Base-by-base conservation (phyloP, 306 rosid species). In the Prunus mume region DNA sequence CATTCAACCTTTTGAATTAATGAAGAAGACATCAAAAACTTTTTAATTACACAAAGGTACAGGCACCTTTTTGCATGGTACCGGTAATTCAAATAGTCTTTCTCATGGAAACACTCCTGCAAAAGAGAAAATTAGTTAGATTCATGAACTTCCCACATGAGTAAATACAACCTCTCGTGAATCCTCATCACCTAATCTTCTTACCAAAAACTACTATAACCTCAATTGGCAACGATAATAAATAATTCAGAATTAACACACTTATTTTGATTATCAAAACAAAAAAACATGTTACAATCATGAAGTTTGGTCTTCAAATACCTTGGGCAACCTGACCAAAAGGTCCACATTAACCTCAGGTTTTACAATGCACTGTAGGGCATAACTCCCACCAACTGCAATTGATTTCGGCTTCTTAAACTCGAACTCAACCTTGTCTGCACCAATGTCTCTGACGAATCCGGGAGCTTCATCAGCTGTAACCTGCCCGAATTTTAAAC, bases 71-170 rank as follows among this genome's bases (percentile, higher is more conserved):
- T 95, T 20, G 87, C 97, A 78, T 92, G 90, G 74, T 95, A 95
- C 55, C 97, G 84, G 72, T 92, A 86, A 86, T 95, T 95, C 75
- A 95, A 84, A 84, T 95, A 95, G 76, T 95, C 98, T 81, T 95
- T 95, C 92, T 90, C 97, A 5, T 78, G 93, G 77, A 95, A 92
- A 81, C 97, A 89, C 78, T 89, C 97, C 99, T 95, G 83, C 70
- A 78, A 80, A 67, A 68, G 64, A 65, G 80, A 11, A 24, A 79
- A 46, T 49, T 50, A 61, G 28, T 46, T 63, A 45, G 8, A 3
- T 27, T 11, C 19, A n/a, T 12, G n/a, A 27, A 54, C 22, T 54
- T 56, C 68, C 9, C 58, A 54, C 24, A 27, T 24, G 17, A 30
- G 27, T 3, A 69, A 69, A 49, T 22, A 60, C 17, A 17, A 18